Evolutionary conservation across 2,329 filamentous ascomycete species (phyloP), one percentile per base, ranked within the genome.

Genomic region (Fragosphaeria purpurea): DNA sequence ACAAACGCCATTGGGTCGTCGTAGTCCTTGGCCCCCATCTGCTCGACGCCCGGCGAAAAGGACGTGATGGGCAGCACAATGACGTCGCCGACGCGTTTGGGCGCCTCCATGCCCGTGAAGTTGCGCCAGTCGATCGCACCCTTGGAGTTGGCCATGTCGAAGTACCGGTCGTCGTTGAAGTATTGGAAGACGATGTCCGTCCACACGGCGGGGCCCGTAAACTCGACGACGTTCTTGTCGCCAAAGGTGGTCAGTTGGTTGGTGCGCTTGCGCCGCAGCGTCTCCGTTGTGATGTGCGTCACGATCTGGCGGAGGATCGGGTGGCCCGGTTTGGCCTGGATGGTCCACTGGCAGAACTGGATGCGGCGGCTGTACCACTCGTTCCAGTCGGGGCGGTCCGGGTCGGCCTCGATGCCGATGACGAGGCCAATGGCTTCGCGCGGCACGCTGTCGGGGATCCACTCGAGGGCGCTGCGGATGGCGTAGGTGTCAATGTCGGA

Each of bases 321-420:
- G 65, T 98, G 93, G 9, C 93, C 93, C 0, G 91, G 86, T 68
- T 98, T 98, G 51, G 86, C 74, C 67, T 97, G 91, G 56, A 98
- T 96, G 1, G 93, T 98, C 93, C 93, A 98, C 67, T 98, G 93
- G 70, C 93, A 98, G 68, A 98, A 97, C 65, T 97, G 93, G 54
- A 98, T 90, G 56, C 91, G 81, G 53, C 93, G 85, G 56, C 88
- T 93, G 72, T 97, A 98, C 93, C 91, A 97, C 1, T 95, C 74
- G 38, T 81, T 77, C 93, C 93, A 98, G 65, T 98, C 93, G 4
- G 80, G 79, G 45, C 93, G 81, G 66, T 97, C 89, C 0, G 93
- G 89, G 63, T 98, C 93, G 5, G 93, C 93, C 71, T 98, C 93
- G 57, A 98, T 96, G 53, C 93, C 93, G 61, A 97, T 77, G 40